These are phyloP conservation scores for Dillenia turbinata DNA, from an alignment of 164 flowering plant species.

Conservation along the genomic window DNA sequence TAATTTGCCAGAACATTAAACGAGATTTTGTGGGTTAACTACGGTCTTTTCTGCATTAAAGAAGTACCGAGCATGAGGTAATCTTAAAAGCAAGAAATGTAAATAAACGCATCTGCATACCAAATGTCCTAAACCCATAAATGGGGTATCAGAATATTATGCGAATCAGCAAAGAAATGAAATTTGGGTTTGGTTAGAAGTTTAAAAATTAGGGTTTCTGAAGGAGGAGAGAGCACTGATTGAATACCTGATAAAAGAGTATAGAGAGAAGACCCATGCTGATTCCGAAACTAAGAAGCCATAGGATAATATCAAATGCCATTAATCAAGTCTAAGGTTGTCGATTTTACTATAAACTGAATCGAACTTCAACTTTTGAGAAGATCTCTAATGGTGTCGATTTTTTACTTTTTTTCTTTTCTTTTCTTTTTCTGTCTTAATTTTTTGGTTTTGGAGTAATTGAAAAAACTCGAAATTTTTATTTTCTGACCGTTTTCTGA, in stretches of 20 bases:
- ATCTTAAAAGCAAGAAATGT: not conserved
- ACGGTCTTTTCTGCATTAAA: no score
- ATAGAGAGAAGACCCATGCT: slow-evolving; percentile 23
- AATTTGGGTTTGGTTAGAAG: slow-evolving; percentile 3
- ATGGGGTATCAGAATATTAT: not conserved
- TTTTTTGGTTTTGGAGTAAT: no score
- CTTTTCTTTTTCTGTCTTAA: no score
- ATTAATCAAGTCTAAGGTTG: not conserved
- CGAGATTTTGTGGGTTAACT: no score
- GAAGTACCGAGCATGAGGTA: not conserved
- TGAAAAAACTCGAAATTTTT: no score
- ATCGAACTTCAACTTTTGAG: no score
- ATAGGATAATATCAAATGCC: slow-evolving; percentile 30
- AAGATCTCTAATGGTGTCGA: no score
- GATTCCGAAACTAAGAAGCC: slow-evolving; percentile 21
- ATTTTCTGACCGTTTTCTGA: no score
- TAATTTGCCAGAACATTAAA: no score
- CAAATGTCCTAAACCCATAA: not conserved
- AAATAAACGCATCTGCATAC: not conserved
- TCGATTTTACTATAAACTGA: no score
- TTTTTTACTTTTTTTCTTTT: no score
- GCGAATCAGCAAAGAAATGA: not conserved
- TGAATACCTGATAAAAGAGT: slow-evolving; percentile 24
- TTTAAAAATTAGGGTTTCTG: not conserved
- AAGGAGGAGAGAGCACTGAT: not conserved